Evolutionary conservation across 768 basidiomycete genomes (phyloP).

Genomic region (Russula emetica): DNA sequence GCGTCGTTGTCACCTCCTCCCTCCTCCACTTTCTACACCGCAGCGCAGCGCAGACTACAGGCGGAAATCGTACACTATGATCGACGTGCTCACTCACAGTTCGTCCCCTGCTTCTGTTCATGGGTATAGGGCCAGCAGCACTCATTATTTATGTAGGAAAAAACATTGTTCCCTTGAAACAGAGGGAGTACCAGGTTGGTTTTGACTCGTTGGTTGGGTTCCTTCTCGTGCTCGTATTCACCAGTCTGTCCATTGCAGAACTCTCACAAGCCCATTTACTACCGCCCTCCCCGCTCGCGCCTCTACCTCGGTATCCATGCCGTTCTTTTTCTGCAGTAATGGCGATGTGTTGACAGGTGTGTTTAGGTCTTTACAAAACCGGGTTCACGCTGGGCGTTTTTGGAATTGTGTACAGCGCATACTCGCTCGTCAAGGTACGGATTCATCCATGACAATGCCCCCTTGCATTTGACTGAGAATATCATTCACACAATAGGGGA

Average conservation of each 20-base stretch:
- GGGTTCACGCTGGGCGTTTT: slow-evolving; percentile 52
- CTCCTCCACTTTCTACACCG: slow-evolving; percentile 11
- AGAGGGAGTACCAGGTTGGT: slow-evolving; percentile 61
- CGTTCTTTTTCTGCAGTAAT: neutral
- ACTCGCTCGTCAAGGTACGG: slow-evolving; percentile 42
- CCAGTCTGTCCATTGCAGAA: slow-evolving; percentile 29
- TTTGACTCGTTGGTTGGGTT: neutral
- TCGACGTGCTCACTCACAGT: slow-evolving; percentile 66
- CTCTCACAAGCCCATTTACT: slow-evolving; percentile 51
- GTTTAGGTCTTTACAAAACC: slow-evolving; percentile 52
- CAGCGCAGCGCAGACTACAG: slow-evolving; percentile 2
- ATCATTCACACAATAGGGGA: slow-evolving; percentile 8
- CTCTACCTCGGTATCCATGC: slow-evolving; percentile 57
- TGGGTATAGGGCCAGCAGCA: neutral
- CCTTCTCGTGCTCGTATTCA: neutral
- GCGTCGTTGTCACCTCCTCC: too few species aligned
- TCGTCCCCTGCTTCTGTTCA: slow-evolving; percentile 29
- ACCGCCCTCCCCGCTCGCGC: slow-evolving; percentile 55
- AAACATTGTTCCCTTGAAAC: slow-evolving; percentile 61
- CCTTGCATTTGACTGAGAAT: neutral
- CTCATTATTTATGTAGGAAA: slow-evolving; percentile 43
- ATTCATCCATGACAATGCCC: neutral
- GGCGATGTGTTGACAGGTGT: slow-evolving; percentile 9
- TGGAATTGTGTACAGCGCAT: slow-evolving; percentile 49
- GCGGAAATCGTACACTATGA: slow-evolving; percentile 37